Percentiles rank a stretch among this genome's conserved stretches.
Evolutionary conservation across 2,329 filamentous ascomycete species (phyloP).

Genomic region (Chaetomium sp.): DNA sequence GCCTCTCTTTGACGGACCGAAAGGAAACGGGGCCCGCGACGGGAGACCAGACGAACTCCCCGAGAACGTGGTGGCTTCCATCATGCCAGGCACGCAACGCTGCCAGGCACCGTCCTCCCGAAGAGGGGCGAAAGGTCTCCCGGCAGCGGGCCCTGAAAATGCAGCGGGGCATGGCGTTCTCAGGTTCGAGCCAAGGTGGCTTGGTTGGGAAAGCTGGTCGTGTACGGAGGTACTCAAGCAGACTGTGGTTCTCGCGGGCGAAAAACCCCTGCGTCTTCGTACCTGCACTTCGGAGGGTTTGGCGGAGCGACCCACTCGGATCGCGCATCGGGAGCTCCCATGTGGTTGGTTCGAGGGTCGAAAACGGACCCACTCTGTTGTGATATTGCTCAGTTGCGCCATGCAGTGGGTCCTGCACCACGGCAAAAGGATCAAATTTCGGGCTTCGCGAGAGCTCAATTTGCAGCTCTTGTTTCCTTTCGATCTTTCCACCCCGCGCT

Average conservation of each 20-base stretch:
- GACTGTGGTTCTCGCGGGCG: not conserved
- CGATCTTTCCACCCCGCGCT: not conserved
- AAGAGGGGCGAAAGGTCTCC: too few relatives aligned
- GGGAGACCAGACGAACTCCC: not conserved
- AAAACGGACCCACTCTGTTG: not conserved
- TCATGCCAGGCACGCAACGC: not conserved
- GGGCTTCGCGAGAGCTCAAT: conserved; percentile 2
- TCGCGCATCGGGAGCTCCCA: not conserved
- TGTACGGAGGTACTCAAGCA: not conserved
- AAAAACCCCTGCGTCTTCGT: not conserved
- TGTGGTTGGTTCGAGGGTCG: conserved; percentile 9
- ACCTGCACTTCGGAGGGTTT: conserved; percentile 3
- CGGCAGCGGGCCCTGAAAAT: too few relatives aligned
- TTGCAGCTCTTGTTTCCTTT: not conserved
- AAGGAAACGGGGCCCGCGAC: not conserved
- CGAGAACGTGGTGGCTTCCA: not conserved
- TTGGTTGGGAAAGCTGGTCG: too few relatives aligned
- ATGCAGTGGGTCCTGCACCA: conserved; percentile 2
- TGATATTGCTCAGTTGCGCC: conserved; percentile 6
- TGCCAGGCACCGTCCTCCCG: conserved; percentile 8
- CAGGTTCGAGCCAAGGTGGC: too few relatives aligned
- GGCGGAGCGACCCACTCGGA: not conserved
- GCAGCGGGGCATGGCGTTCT: too few relatives aligned
- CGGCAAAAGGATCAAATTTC: conserved; percentile 2
- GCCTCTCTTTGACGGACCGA: not conserved